Evolutionary conservation across 495 filamentous ascomycete species (phyloP), one percentile per base, ranked within the genome.

Genomic region (Penicillium soppii): DNA sequence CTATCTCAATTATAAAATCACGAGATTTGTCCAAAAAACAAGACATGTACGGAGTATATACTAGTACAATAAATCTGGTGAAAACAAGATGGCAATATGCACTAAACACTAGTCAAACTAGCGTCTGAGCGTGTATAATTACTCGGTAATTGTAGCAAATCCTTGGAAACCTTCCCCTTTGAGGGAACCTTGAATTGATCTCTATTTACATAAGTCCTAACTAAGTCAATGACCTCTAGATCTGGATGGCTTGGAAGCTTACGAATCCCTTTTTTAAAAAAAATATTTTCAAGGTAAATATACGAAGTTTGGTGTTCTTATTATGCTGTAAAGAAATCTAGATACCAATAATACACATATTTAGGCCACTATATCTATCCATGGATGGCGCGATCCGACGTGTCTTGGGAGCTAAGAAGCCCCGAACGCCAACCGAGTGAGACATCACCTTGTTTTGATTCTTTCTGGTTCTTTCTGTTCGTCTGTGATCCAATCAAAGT

Each of bases 221-320:
- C 9, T 19, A 10, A 35, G 17, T 37, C 25, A n/a, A n/a, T n/a
- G n/a, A n/a, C n/a, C n/a, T n/a, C n/a, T n/a, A n/a, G n/a, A n/a
- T 15, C 26, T 39, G 7, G 60, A 56, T 53, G 53, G 59, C 57
- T 56, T 54, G 50, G 57, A 54, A 40, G 53, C 50, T 30, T 55
- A 63, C 57, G 60, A 54, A 47, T 46, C 47, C 46, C 17, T 10
- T 25, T n/a, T n/a, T n/a, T n/a, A n/a, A n/a, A n/a, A n/a, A n/a
- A n/a, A n/a, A n/a, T n/a, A n/a, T n/a, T n/a, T n/a, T n/a, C n/a
- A n/a, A n/a, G n/a, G n/a, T n/a, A n/a, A n/a, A n/a, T n/a, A n/a
- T n/a, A n/a, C n/a, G n/a, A n/a, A n/a, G n/a, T n/a, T n/a, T n/a
- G n/a, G n/a, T n/a, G n/a, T n/a, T n/a, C n/a, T n/a, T n/a, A n/a